A percentile compares a stretch with the other conserved stretches of the same genome.
Conservation (phyloP, 2,329 filamentous ascomycete species). For the Colletotrichum orchidophilum region DNA sequence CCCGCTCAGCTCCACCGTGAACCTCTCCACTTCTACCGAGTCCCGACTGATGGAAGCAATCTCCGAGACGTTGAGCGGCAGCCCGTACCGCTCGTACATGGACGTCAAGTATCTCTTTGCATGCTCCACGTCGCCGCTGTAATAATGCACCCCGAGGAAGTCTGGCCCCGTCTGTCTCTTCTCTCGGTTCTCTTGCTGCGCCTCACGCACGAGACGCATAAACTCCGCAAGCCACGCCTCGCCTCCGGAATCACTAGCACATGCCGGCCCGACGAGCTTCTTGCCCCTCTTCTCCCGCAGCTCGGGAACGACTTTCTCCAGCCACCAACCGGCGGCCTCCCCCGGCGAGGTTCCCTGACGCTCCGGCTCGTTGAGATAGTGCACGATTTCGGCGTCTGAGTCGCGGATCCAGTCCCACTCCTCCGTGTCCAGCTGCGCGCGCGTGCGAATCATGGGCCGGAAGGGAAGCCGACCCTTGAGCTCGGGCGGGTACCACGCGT, state of each 20-base stretch:
- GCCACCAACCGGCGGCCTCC: slow-evolving; percentile 50
- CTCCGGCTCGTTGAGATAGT: slow-evolving; percentile 58
- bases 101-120: slow-evolving; percentile 48
- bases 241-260: slow-evolving; percentile 49
- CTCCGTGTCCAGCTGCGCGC: slow-evolving; percentile 45
- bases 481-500: slow-evolving; percentile 51
- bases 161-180: slow-evolving; percentile 44
- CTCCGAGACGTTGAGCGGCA: slow-evolving; percentile 51
- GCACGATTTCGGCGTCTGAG: slow-evolving; percentile 44
- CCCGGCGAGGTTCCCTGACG: slow-evolving; percentile 44
- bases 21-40: slow-evolving; percentile 45
- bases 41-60: slow-evolving; percentile 52
- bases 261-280: slow-evolving; percentile 50
- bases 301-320: slow-evolving; percentile 45
- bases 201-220: slow-evolving; percentile 44
- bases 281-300: slow-evolving; percentile 9
- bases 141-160: slow-evolving; percentile 55
- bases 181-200: slow-evolving; percentile 37
- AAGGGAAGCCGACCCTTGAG: slow-evolving; percentile 46
- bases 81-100: slow-evolving; percentile 46
- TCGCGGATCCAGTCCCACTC: slow-evolving; percentile 46
- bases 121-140: slow-evolving; percentile 44
- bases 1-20: slow-evolving; percentile 49
- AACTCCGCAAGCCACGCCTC: slow-evolving; percentile 52
- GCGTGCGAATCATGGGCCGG: slow-evolving; percentile 52